Evolutionary conservation across 2,329 filamentous ascomycete genomes (phyloP), one percentile per base, ranked within the genome.

Genomic region (Penicillium freii): DNA sequence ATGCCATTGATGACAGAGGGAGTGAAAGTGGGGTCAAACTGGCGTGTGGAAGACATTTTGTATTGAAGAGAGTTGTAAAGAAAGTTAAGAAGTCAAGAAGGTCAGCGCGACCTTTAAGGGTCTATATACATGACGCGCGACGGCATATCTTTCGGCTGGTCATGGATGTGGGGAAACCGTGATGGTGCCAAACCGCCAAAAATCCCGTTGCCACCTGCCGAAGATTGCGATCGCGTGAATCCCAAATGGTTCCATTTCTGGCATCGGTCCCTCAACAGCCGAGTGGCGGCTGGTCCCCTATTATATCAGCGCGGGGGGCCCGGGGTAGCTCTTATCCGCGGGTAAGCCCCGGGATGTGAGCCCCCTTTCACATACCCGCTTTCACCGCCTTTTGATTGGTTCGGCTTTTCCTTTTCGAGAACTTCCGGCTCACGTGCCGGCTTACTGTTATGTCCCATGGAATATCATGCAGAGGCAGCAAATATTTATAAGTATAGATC

Each of bases 1-100:
- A 91, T 91, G 66, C 86, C 82, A 62, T 89, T 83, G 71, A 92
- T 81, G 75, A 91, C 88, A 73, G 86, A 82, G 66, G 86, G 76
- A 54, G 89, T 92, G 79, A 92, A 92, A 77, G 82, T 84, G 66
- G 89, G 89, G 73, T 93, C 89, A 78, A 69, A 72, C 40, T 65
- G 69, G 57, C 57, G 36, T 29, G 58, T 53, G 45, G 55, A 29
- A 57, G 66, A 57, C 66, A 68, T 68, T 27, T 34, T 66, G 57
- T 49, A 31, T 44, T 51, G 27, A 23, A 31, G 33, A 36, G 17
- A 44, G 19, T 25, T 10, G 33, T 25, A 17, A 27, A 17, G 25
- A 27, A 43, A 11, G 3, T 33, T 33, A 48, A 25, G 19, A 52
- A 46, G 23, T 53, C 17, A 59, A 31, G 21, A 27, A 48, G 48